Conservation (phyloP, 352 stramenopile species). For the Blastocystis sp. region DNA sequence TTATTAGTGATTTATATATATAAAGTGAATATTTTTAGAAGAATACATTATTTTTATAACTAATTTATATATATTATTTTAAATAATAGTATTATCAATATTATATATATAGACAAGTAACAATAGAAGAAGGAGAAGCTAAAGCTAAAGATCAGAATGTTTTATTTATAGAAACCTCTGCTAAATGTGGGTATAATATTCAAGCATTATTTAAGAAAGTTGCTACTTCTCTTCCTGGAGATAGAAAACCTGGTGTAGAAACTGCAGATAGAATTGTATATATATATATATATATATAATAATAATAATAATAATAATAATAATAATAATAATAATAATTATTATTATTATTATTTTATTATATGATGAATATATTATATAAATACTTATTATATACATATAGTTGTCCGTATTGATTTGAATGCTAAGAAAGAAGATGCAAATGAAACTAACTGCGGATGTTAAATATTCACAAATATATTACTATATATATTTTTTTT, state of each 20-base stretch:
- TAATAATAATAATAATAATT: too few relatives aligned
- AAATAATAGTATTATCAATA: conserved; percentile 5
- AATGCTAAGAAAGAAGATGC: too few relatives aligned
- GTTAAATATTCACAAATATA: too few relatives aligned
- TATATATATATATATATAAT: too few relatives aligned
- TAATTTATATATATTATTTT: neutral
- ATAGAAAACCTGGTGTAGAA: conserved; percentile 71
- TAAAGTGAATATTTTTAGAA: neutral
- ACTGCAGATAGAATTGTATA: too few relatives aligned
- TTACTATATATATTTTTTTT: too few relatives aligned
- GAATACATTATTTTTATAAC: conserved; percentile 5
- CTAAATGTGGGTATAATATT: conserved; percentile 75
- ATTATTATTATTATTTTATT: too few relatives aligned
- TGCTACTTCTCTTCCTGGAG: conserved; percentile 76
- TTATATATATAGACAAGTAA: conserved; percentile 61
- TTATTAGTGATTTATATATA: conserved; percentile 22
- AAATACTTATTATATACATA: too few relatives aligned
- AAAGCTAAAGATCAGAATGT: conserved; percentile 87
- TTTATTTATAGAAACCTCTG: conserved; percentile 97
- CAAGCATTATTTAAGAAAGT: conserved; percentile 96
- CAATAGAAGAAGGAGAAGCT: conserved; percentile 87
- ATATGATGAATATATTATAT: too few relatives aligned
- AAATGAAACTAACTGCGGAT: too few relatives aligned
- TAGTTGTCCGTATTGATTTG: too few relatives aligned
- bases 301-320: too few relatives aligned